Evolutionary conservation across 768 basidiomycete species (phyloP).

Genomic region (Basidioascus undulatus): DNA sequence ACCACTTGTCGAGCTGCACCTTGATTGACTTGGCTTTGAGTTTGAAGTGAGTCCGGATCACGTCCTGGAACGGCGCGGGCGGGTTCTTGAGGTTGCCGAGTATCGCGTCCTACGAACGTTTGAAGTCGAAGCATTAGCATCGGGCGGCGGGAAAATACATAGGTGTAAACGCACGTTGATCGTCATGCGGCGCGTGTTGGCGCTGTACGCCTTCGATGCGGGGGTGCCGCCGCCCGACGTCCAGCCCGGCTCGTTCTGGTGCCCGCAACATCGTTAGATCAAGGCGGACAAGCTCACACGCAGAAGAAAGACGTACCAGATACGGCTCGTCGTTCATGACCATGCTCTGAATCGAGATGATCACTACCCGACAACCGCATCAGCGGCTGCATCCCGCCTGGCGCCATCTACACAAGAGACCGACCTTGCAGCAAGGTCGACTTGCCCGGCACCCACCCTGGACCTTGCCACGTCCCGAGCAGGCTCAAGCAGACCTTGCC

Average conservation of each 20-base stretch:
- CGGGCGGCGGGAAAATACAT: background rate
- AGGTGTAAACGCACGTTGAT: conserved; percentile 52
- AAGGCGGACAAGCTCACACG: conserved; percentile 29
- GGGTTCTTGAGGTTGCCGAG: conserved; percentile 55
- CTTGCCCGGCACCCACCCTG: conserved; percentile 76
- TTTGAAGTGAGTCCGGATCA: conserved; percentile 75
- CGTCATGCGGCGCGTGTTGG: conserved; percentile 80
- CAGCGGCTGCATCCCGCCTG: background rate
- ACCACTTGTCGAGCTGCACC: conserved; percentile 57
- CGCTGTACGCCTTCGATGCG: conserved; percentile 19
- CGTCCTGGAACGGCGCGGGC: conserved; percentile 62
- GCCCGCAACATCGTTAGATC: background rate
- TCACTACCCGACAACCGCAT: conserved; percentile 22
- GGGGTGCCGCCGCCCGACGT: too few relatives aligned
- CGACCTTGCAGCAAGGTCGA: conserved; percentile 64
- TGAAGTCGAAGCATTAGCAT: background rate
- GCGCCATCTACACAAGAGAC: background rate
- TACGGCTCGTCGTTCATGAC: conserved; percentile 87
- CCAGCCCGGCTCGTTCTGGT: too few relatives aligned
- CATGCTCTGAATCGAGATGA: conserved; percentile 91
- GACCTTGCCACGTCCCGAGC: conserved; percentile 77
- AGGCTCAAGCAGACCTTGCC: conserved; percentile 85
- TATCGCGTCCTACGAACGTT: conserved; percentile 30
- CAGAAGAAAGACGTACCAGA: conserved; percentile 50
- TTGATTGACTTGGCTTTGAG: conserved; percentile 49